These are phyloP conservation scores for Sporobolomyces phaffii DNA, from an alignment of 768 basidiomycete genomes.

Conservation along the genomic window DNA sequence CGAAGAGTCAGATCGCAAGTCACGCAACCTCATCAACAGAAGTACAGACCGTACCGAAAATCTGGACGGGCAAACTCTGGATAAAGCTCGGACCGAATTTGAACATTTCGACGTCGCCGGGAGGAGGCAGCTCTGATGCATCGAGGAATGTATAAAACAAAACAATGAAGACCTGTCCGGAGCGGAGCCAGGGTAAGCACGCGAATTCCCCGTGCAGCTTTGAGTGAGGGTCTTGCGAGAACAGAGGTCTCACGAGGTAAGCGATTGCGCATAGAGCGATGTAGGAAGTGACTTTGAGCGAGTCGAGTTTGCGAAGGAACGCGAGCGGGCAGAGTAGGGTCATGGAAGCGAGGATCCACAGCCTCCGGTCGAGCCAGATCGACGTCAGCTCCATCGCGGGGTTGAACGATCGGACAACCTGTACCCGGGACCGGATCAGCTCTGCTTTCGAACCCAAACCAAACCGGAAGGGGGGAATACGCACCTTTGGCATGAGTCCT, in stretches of 20 bases:
- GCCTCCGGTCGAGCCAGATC: conserved; percentile 54
- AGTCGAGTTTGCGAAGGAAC: conserved; percentile 76
- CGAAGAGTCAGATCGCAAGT: too few species aligned
- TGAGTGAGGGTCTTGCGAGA: too few species aligned
- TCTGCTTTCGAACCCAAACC: too few species aligned
- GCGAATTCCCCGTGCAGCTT: too few species aligned
- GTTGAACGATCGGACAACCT: conserved; percentile 57
- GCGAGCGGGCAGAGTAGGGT: conserved; percentile 62
- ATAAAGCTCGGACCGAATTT: conserved; percentile 72
- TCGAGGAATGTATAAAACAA: conserved; percentile 67
- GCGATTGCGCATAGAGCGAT: conserved; percentile 80
- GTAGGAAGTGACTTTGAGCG: conserved; percentile 83
- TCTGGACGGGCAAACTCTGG: conserved; percentile 75
- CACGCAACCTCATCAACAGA: too few species aligned
- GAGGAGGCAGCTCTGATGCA: conserved; percentile 57
- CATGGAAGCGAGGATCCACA: conserved; percentile 54
- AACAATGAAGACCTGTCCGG: conserved; percentile 62
- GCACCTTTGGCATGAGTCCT: conserved; percentile 1
- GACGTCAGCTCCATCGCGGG: conserved; percentile 27
- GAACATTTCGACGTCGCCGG: conserved; percentile 65
- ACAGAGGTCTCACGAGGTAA: conserved; percentile 14
- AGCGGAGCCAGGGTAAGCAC: too few species aligned
- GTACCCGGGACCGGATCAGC: neutral
- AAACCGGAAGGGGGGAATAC: too few species aligned
- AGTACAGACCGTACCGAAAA: conserved; percentile 10